Evolutionary conservation across 352 stramenopile genomes (phyloP), one percentile per base, ranked within the genome.

Genomic region (Pythium grandisporangium): DNA sequence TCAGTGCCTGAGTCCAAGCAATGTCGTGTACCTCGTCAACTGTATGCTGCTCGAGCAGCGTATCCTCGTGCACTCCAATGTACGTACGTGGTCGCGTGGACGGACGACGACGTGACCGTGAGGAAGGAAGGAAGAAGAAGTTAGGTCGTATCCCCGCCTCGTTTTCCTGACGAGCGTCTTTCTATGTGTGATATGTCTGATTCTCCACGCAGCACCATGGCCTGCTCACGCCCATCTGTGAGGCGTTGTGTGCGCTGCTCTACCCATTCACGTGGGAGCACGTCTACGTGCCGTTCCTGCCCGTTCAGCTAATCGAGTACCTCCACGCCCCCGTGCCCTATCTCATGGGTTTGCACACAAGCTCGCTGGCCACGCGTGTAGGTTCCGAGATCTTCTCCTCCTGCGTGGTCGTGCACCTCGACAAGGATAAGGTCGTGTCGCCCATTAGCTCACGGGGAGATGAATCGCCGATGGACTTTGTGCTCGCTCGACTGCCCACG

Each of bases 251-350:
- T 32, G 63, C 74, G n/a, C 51, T 95, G 30, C 49, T 95, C 24
- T 93, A 84, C 43, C 83, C 83, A 4, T 90, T 95, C 27, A 63
- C 43, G 1, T 95, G 81, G 80, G 70, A 84, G 34, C 82, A 95
- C 52, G 80, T 92, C 19, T 93, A 88, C 56, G 80, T 93, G 10
- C 80, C 83, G 14, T 82, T 93, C 27, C 70, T 92, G 2, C 83
- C 83, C 0, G 60, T 83, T 27, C 73, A 84, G 46, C 48, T 95
- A 26, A 81, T 91, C 35, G 74, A 95, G 38, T 93, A 91, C 45
- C 47, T 95, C 7, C 70, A 91, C 57, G 83, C 83, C 4, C 83
- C 83, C 8, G 66, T 91, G 17, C 72, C 83, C 13, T 93, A 93
- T 42, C 64, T 95, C 27, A 87, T 95, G 47, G 83, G 83, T 2